Base-by-base conservation (phyloP, 1,284 basidiomycete species). In the Boletellus deceptivus region DNA sequence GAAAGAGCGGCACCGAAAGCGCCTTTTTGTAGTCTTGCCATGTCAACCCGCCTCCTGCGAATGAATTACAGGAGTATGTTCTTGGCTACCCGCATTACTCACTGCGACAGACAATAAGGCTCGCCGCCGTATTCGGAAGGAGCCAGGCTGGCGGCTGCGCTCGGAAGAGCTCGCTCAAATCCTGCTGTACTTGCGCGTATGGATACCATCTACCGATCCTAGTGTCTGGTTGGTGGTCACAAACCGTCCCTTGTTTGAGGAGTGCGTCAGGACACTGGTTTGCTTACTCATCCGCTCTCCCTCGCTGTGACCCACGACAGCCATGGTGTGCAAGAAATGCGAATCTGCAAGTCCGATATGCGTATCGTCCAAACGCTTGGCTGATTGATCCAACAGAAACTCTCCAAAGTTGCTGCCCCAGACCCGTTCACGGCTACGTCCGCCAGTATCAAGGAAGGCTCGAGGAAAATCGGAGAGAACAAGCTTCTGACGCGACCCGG, bases 391-490 rank as follows among this genome's bases (percentile, higher is more conserved):
- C 44, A 34, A 39, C 71, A 89, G 86, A 89, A 89, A 86, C 79
- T 87, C 50, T 89, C 86, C 52, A 88, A 86, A 67, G 75, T 91
- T 44, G 88, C 88, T 49, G 88, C 88, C 4, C 88, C 88, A 48
- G 88, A 91, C 70, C 88, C 88, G 29, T 91, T 89, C 71, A 79
- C 77, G 37, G 77, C 86, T 13, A 85, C 84, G 43, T 84, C 85
- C 3, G 70, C 72, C 51, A 80, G 82, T 57, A 85, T 90, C 70
- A 90, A 86, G 71, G 83, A 86, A 20, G 88, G 89, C 46, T 80
- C 82, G 20, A 80, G 90, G 58, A 91, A 82, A 68, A 78, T 92
- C 42, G 88, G 86, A 46, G 89, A 89, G 75, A 91, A 91, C 74
- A 91, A 91, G 73, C 78, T 91, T 25, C 72, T 90, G 42, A 74